A percentile compares a stretch with the other conserved stretches of the same genome.
Conservation (phyloP, 176 grass and related monocot genomes). For the Eremochloa ophiuroides region DNA sequence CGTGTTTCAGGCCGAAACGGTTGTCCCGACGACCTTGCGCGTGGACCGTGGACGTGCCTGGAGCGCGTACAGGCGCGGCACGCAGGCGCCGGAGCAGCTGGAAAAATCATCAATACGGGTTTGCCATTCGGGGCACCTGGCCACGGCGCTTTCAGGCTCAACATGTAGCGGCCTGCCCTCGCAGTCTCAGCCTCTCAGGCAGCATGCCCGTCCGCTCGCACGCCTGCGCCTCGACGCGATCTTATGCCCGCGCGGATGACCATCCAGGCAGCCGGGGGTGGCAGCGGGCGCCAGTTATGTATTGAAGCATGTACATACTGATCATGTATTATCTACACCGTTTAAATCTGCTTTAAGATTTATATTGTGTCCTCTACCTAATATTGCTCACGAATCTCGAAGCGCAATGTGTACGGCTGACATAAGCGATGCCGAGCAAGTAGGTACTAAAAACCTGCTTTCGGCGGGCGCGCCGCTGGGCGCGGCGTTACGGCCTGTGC, state of each 20-base stretch:
- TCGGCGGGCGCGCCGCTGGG: neutral
- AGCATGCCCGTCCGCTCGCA: neutral
- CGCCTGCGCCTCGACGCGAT: neutral
- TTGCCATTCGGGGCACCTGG: conserved; percentile 6
- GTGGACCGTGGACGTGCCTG: neutral
- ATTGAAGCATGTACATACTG: no score
- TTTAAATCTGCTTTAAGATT: no score
- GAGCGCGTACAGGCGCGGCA: neutral
- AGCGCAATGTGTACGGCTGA: no score
- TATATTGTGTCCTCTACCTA: no score
- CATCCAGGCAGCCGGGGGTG: neutral
- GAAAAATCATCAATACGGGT: conserved; percentile 19
- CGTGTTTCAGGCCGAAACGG: neutral
- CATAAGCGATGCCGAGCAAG: no score
- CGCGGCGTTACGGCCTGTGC: conserved; percentile 13
- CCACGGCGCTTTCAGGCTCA: conserved; percentile 16
- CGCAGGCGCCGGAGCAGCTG: neutral
- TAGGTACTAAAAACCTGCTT: no score
- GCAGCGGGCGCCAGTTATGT: conserved; percentile 4
- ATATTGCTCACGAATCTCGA: no score
- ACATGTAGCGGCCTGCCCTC: conserved; percentile 9
- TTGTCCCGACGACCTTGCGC: neutral
- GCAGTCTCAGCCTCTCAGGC: neutral
- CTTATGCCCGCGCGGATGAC: conserved; percentile 16
- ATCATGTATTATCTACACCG: no score